Evolutionary conservation across 2,329 filamentous ascomycete species (phyloP), one percentile per base, ranked within the genome.

Genomic region (Arthrobotrys sinensis): DNA sequence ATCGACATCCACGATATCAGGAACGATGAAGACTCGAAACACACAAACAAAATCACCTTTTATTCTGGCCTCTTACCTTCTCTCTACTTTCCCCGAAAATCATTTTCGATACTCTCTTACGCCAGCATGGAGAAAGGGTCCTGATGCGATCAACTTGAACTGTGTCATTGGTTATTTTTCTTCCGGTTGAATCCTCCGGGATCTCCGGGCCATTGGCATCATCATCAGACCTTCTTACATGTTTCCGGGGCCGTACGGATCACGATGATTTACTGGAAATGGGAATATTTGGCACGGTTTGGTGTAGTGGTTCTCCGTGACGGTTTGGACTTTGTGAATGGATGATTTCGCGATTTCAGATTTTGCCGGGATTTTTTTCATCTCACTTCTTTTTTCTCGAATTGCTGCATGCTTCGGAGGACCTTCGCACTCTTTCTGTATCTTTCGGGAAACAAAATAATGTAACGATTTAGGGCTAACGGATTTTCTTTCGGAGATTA

Each of bases 401-500:
- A 64, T 60, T 63, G 60, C 60, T 67, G 48, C 66, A 70, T 46
- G 34, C 57, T 28, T 71, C 36, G 55, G 19, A 63, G 66, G 66
- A 66, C n/a, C 36, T 76, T 66, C 46, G 36, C 72, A 65, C 24
- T 62, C 45, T 76, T 68, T 70, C 57, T 76, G 65, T 77, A 66
- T 67, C 10, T 71, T 71, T 66, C 60, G 32, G 66, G 73, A 66
- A 60, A 12, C 2, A 28, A 28, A 28, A 28, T 28, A 28, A 69
- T 77, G 73, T 77, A 77, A 66, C 55, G 66, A 77, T 71, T 75
- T 71, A 70, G 50, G 40, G 73, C 73, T 77, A 77, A 77, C 73
- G 67, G 65, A 77, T 77, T 70, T 76, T 62, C 50, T 77, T 66
- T 70, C 43, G 66, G 66, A 71, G 73, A 60, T n/a, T 32, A 52